Base-by-base conservation (phyloP, 148 eudicot genomes). In the Hydrangea macrophylla region DNA sequence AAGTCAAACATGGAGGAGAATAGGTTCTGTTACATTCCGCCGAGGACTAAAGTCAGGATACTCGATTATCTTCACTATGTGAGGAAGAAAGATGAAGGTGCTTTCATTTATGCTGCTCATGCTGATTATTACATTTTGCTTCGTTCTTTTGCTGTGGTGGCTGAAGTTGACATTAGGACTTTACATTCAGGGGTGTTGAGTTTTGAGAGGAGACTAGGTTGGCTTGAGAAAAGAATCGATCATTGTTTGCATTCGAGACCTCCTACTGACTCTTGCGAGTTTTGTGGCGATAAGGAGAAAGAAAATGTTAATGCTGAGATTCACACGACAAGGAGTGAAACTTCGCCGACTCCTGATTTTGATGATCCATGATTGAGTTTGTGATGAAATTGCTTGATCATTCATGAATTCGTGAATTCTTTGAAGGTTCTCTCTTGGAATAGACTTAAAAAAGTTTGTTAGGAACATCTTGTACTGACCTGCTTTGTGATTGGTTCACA, bases 41-140 rank as follows among this genome's bases (percentile, higher is more conserved):
- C 97, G 6, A 85, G 97, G 77, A 75, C 40, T 55, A 80, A 72
- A 1, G 71, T 84, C 27, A 91, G 81, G 85, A 73, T 80, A 66
- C 64, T 23, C 10, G 90, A 79, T 67, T 83, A 88, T 59, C 57
- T 90, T 56, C 82, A 79, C 42, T 88, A 90, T 54, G 67, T 42
- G 24, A 73, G 96, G 67, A 91, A 83, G 78, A 84, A 58, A 70
- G 86, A 75, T 33, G 82, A 75, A 9, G 88, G 90, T 60, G 82
- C 80, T 2, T 81, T 76, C 36, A 60, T 75, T 0, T 87, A 85
- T 58, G 88, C 80, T 15, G 91, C 86, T 13, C 97, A 89, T 78
- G 92, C 88, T 5, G 96, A 94, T 79, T 91, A 91, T 60, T 94
- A 91, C 72, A 77, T 91, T 56, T 67, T 94, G 70, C 90, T 94